These are phyloP conservation scores for Nosema muscidifuracis DNA, from an alignment of 371 early-diverging fungal species.

Conservation along the genomic window DNA sequence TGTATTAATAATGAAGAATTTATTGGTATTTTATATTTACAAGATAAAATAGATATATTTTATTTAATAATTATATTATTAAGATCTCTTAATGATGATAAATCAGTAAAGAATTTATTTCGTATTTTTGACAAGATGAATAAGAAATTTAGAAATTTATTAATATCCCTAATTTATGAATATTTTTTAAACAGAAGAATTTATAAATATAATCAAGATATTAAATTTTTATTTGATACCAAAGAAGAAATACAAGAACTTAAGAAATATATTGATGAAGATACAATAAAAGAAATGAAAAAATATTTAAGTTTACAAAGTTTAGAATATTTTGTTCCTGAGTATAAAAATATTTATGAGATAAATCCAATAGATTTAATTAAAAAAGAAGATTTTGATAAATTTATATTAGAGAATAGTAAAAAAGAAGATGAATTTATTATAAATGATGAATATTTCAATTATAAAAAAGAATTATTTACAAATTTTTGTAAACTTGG, in stretches of 20 bases:
- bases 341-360: background rate
- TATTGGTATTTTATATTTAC: background rate
- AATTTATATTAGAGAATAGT: background rate
- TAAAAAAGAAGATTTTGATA: background rate
- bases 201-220: background rate
- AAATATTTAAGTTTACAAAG: background rate
- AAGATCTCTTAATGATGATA: background rate
- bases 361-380: background rate
- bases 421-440: no score
- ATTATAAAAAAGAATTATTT: constrained; percentile 17
- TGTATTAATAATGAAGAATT: background rate
- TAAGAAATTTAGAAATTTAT: background rate
- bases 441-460: no score
- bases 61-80: background rate
- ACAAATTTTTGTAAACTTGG: constrained; percentile 30
- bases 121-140: background rate
- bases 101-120: background rate
- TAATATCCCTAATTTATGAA: constrained; percentile 1
- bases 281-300: background rate
- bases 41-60: background rate
- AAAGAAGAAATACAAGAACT: background rate
- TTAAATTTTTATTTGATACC: background rate
- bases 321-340: background rate
- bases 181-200: background rate
- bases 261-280: constrained; percentile 8